Evolutionary conservation across 306 rosid genomes (phyloP).

Genomic region (Fragaria nilgerrensis): DNA sequence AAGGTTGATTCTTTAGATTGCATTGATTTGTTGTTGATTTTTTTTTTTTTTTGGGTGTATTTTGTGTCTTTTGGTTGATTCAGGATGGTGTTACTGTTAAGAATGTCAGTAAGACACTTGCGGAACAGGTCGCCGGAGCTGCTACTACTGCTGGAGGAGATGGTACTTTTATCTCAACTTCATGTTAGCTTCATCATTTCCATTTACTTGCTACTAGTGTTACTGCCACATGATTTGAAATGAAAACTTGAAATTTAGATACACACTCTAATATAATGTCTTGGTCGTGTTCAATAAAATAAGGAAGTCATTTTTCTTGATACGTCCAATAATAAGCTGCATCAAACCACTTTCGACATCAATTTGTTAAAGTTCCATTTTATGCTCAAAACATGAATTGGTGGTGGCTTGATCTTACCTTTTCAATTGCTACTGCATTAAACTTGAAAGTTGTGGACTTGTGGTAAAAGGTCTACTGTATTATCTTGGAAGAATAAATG

Average conservation of each 20-base stretch:
- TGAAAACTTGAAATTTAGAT: background rate
- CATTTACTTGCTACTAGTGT: background rate
- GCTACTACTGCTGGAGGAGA: conserved; percentile 49
- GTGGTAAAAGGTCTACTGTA: background rate
- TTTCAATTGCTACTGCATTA: background rate
- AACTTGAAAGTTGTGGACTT: background rate
- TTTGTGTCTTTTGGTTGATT: conserved; percentile 16
- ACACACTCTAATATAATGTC: background rate
- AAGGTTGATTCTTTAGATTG: background rate
- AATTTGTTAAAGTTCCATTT: background rate
- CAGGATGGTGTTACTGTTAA: conserved; percentile 91
- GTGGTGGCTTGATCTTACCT: background rate
- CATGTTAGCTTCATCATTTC: background rate
- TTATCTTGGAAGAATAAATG: background rate
- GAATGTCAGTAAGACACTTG: conserved; percentile 73
- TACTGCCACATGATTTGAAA: background rate
- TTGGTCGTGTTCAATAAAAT: background rate
- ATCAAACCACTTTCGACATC: no score
- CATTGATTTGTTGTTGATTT: background rate
- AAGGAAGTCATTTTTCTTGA: background rate
- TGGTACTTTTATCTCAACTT: conserved; percentile 36
- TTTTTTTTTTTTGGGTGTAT: no score
- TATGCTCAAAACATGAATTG: background rate
- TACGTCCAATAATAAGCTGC: no score
- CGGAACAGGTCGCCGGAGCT: conserved; percentile 76